A percentile compares a stretch with the other conserved stretches of the same genome.
Evolutionary conservation across 2,329 filamentous ascomycete genomes (phyloP).

Genomic region (Chaetomium strumarium): DNA sequence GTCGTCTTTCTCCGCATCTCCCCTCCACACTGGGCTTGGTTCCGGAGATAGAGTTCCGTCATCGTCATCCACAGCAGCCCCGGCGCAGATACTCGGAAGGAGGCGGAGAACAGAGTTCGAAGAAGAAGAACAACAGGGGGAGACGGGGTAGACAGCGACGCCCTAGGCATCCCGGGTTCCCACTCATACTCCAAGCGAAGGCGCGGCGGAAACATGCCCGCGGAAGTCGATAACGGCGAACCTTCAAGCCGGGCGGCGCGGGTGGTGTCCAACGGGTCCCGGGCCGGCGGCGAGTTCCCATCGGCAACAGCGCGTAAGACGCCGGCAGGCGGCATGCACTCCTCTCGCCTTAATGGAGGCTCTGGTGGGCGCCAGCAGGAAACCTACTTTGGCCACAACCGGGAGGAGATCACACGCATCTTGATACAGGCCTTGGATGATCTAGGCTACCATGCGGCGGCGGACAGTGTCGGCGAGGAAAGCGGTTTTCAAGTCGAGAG

Average conservation of each 20-base stretch:
- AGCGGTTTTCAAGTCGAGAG: constrained; percentile 87
- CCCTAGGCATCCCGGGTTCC: constrained; percentile 11
- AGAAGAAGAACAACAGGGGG: constrained; percentile 36
- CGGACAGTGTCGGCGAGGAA: constrained; percentile 66
- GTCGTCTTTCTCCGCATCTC: constrained; percentile 10
- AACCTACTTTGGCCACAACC: constrained; percentile 75
- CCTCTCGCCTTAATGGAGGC: constrained; percentile 40
- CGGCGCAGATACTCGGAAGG: constrained; percentile 46
- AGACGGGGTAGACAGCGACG: constrained; percentile 28
- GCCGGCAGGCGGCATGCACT: constrained; percentile 43
- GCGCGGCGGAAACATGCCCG: constrained; percentile 52
- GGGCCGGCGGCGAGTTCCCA: constrained; percentile 40
- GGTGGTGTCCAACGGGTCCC: constrained; percentile 50
- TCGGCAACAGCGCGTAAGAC: constrained; percentile 40
- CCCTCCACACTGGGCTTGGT: constrained; percentile 14
- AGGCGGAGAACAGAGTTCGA: constrained; percentile 44
- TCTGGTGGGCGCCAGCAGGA: constrained; percentile 12
- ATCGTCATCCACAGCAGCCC: constrained; percentile 10
- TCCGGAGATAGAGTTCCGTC: constrained; percentile 21
- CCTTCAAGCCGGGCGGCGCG: constrained; percentile 49
- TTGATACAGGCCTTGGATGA: constrained; percentile 87
- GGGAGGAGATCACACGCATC: constrained; percentile 88
- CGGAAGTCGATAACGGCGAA: constrained; percentile 47
- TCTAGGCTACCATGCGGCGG: constrained; percentile 77
- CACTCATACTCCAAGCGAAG: constrained; percentile 42